phyloP scores from a whole-genome alignment of 495 filamentous ascomycete genomes.

The Rostrohypoxylon terebratum region DNA sequence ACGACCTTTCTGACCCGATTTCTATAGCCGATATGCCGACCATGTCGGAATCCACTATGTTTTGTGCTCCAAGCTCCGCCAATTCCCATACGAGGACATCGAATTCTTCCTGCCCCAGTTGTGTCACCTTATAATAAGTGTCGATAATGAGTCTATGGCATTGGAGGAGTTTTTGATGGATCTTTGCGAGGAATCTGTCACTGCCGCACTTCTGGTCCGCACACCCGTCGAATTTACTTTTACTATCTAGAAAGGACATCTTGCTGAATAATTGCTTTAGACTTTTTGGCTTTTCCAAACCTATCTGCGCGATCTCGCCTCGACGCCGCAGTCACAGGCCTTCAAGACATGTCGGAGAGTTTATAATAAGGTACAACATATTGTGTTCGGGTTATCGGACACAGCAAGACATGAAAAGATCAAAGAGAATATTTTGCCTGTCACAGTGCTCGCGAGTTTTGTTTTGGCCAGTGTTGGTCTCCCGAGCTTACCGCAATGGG shows the following conservation, averaged over 20 bases:
- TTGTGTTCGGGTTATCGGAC: slow-evolving; percentile 77
- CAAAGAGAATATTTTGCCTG: slow-evolving; percentile 78
- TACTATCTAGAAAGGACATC: slow-evolving; percentile 4
- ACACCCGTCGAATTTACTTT: slow-evolving; percentile 20
- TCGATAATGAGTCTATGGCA: slow-evolving; percentile 86
- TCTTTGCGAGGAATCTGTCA: slow-evolving; percentile 82
- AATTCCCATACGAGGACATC: slow-evolving; percentile 84
- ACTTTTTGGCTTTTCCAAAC: slow-evolving; percentile 88
- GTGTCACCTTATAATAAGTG: slow-evolving; percentile 81
- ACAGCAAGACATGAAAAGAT: slow-evolving; percentile 72
- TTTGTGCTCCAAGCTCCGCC: slow-evolving; percentile 80
- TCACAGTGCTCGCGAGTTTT: slow-evolving; percentile 77
- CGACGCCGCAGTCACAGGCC: slow-evolving; percentile 72
- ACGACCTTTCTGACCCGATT: slow-evolving; percentile 36
- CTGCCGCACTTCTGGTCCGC: slow-evolving; percentile 77
- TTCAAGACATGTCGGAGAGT: slow-evolving; percentile 80
- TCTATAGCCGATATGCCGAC: slow-evolving; percentile 77
- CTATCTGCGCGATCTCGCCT: slow-evolving; percentile 78
- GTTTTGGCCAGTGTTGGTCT: slow-evolving; percentile 72
- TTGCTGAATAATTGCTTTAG: slow-evolving; percentile 57
- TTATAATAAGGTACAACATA: slow-evolving; percentile 83
- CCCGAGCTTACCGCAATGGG: slow-evolving; percentile 66
- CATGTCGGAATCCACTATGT: slow-evolving; percentile 86
- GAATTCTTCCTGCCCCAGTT: slow-evolving; percentile 86
- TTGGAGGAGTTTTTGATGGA: slow-evolving; percentile 84